Evolutionary conservation across 1,284 basidiomycete species (phyloP).

Genomic region (Vanrija humicola): DNA sequence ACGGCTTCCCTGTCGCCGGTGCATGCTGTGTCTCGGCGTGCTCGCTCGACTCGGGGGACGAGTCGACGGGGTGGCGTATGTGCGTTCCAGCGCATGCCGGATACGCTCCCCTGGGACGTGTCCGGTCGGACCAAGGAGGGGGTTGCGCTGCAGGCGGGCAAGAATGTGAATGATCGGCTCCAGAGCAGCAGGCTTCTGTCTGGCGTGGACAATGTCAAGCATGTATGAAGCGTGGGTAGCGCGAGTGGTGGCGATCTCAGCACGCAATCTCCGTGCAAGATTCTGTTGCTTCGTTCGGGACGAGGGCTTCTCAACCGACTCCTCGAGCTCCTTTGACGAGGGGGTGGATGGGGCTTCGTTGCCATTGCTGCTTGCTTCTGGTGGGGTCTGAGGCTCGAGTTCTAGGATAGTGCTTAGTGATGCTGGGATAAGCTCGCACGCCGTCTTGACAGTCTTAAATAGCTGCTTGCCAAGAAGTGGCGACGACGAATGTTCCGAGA

Average conservation of each 20-base stretch:
- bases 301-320: not conserved
- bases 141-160: conserved; percentile 33
- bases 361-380: not conserved
- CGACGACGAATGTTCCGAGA: conserved; percentile 26
- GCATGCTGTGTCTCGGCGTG: not conserved
- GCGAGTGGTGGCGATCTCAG: conserved; percentile 13
- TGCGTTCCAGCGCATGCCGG: conserved; percentile 31
- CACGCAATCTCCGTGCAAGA: conserved; percentile 26
- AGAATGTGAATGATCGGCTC: conserved; percentile 24
- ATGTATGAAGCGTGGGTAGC: conserved; percentile 19
- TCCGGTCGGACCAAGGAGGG: conserved; percentile 35
- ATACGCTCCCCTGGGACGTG: conserved; percentile 44
- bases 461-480: conserved; percentile 25
- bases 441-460: conserved; percentile 18
- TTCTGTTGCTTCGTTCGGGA: conserved; percentile 14
- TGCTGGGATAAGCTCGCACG: conserved; percentile 29
- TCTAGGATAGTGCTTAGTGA: conserved; percentile 30
- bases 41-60: not conserved
- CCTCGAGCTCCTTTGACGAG: not conserved
- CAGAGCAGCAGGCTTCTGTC: conserved; percentile 18
- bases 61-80: conserved; percentile 11
- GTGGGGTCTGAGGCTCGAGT: conserved; percentile 1
- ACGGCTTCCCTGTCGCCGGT: too few species aligned
- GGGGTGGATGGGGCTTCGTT: not conserved
- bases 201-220: conserved; percentile 21